Base-by-base conservation (phyloP, 495 filamentous ascomycete species). In the Sphaerosporella brunnea region DNA sequence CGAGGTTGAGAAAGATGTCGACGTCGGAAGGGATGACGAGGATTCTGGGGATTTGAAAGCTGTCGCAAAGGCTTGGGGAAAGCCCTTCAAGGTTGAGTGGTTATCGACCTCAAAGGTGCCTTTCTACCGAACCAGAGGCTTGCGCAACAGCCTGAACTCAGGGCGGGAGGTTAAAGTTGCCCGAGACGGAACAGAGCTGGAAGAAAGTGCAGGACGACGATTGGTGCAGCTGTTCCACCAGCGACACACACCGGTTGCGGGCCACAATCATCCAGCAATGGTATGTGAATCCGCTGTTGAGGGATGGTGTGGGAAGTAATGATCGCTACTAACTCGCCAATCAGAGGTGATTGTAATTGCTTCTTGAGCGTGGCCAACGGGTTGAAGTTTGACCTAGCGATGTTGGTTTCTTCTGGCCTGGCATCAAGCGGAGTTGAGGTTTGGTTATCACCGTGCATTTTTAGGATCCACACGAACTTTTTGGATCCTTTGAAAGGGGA, bases 131-230 rank as follows among this genome's bases (percentile, higher is more conserved):
- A 93, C 86, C 0, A 68, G 87, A 42, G 88, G 88, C 0, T 62
- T 97, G 25, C 73, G 90, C n/a, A 97, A 97, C 57, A 77, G 81
- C 2, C 95, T 87, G 90, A 96, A 97, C 62, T 79, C 84, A 1
- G 93, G 94, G 58, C 69, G 90, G 37, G 90, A 95, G 56, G 84
- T 97, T 38, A 97, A 97, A 61, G 93, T 97, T 54, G 90, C 90
- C 7, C 72, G 90, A 54, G 90, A 97, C 62, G 90, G 86, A 3
- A 97, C 90, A 0, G 90, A 95, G 64, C 68, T 97, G 16, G 88
- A 96, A 62, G 81, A 87, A 37, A 73, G 63, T 36, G 75, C 93
- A 20, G 90, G 88, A 10, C 76, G 75, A 53, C 74, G 74, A 55
- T 65, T 96, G 25, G 65, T 90, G 35, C 73, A 79, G 42, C 71